Percentiles rank a stretch among this genome's conserved stretches.
Conservation (phyloP, 202 grass and related monocot species). For the Hordeum pubiflorum region DNA sequence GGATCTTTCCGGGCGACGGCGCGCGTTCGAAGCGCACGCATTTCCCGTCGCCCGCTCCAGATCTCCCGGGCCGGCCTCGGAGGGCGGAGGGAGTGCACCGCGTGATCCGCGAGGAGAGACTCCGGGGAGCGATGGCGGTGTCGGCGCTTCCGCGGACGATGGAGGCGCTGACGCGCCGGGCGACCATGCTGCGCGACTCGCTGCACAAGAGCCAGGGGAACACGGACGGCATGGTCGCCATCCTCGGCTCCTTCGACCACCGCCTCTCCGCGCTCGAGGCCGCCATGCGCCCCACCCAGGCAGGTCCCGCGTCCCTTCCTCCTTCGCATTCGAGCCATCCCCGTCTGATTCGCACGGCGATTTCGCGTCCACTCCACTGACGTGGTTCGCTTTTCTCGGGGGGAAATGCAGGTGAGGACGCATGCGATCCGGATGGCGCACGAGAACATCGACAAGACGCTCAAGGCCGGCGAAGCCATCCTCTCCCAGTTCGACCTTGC, state of each 20-base stretch:
- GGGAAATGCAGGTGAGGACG: conserved; percentile 53
- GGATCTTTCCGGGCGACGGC: no score
- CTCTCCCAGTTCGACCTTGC: conserved; percentile 60
- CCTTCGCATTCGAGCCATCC: not conserved
- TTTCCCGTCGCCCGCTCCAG: not conserved
- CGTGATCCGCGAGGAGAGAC: conserved; percentile 1
- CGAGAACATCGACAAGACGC: conserved; percentile 75
- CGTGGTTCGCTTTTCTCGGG: not conserved
- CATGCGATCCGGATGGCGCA: conserved; percentile 80
- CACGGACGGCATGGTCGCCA: conserved; percentile 72
- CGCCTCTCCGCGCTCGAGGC: conserved; percentile 83
- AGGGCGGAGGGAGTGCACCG: not conserved
- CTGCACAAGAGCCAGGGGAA: conserved; percentile 59
- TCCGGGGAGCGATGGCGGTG: conserved; percentile 19
- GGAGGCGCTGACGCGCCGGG: conserved; percentile 44
- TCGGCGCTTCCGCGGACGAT: conserved; percentile 30
- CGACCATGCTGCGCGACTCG: conserved; percentile 48
- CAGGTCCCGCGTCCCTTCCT: conserved; percentile 24
- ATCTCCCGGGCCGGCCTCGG: conserved; percentile 18
- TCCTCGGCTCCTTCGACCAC: conserved; percentile 92
- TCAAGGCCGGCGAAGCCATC: conserved; percentile 60
- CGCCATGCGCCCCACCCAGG: conserved; percentile 90
- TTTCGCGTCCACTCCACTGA: not conserved
- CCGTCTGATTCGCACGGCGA: not conserved
- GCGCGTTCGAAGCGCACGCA: not conserved